Conservation (phyloP, 2,329 filamentous ascomycete species). For the Ceratocystis colombiana region DNA sequence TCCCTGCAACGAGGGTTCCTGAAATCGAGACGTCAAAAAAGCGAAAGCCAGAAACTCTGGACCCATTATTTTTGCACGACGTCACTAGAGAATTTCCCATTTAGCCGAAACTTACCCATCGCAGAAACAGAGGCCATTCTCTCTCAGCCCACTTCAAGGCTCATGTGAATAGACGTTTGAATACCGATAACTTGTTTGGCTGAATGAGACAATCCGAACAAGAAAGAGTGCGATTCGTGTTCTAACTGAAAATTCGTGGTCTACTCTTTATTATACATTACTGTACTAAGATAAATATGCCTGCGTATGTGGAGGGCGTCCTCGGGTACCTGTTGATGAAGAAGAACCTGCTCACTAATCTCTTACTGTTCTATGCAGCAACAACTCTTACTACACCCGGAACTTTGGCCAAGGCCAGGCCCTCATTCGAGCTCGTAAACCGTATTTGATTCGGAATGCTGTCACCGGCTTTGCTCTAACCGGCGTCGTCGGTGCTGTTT, state of each 20-base stretch:
- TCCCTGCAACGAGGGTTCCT: neutral
- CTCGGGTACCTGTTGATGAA: neutral
- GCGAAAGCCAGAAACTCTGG: neutral
- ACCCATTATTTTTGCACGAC: constrained; percentile 17
- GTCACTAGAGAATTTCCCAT: constrained; percentile 10
- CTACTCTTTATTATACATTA: neutral
- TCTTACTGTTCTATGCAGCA: constrained; percentile 1
- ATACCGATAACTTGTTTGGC: too few relatives aligned
- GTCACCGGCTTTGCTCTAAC: constrained; percentile 67
- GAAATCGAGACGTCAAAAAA: constrained; percentile 11
- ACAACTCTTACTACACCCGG: constrained; percentile 67
- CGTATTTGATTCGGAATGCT: constrained; percentile 84
- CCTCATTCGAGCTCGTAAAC: constrained; percentile 80
- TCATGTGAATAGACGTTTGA: too few relatives aligned
- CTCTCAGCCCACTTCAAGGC: neutral
- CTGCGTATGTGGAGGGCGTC: constrained; percentile 21
- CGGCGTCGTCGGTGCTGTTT: constrained; percentile 70
- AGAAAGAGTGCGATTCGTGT: neutral
- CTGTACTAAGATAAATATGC: constrained; percentile 1
- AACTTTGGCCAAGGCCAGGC: constrained; percentile 76
- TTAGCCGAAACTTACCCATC: constrained; percentile 15
- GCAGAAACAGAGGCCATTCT: neutral
- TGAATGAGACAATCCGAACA: neutral
- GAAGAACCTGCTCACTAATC: too few relatives aligned
- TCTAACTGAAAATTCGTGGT: neutral